Evolutionary conservation across 768 basidiomycete genomes (phyloP), one percentile per base, ranked within the genome.

Genomic region (Auricularia sp.): DNA sequence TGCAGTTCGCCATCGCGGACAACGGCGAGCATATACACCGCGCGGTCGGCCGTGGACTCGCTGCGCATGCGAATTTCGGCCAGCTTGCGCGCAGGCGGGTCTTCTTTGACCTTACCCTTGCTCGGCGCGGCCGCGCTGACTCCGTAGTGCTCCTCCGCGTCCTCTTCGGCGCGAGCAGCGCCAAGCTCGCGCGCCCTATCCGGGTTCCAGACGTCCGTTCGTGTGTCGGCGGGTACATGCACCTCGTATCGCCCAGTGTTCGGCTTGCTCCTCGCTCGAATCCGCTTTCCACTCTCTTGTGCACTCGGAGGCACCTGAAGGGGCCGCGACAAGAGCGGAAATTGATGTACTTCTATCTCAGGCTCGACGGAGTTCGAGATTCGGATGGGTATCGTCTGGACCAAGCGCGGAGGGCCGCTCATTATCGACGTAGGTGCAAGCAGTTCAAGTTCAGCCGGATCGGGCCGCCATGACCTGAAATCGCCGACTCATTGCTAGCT

Each of bases 291-390:
- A 69, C 84, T 87, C 39, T 80, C 71, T 44, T 76, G 72, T 6
- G 91, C 88, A 2, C 89, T 87, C 36, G 91, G 90, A 4, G 91
- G 91, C 3, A 80, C 81, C 74, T 88, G 87, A 2, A 93, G 78
- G 10, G 90, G 85, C 34, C 89, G 81, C 8, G 80, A 84, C 2
- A 91, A 77, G 7, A 93, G 80, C 4, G 92, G 91, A 69, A 86
- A 93, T 68, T 93, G 91, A 69, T 92, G 90, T 3, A 93, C 74
- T 43, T 92, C 89, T 44, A 93, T 72, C 70, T 86, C 81, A 2
- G 87, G 82, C 39, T 76, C 72, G 23, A 88, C 81, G 16, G 75
- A 73, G 71, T 87, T 83, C 47, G 88, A 87, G 68, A 82, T 84
- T 68, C 86, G 87, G 62, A 93, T 82, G 43, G 91, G 91, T 62